Base-by-base conservation (phyloP, 306 rosid genomes). In the Oemleria cerasiformis region DNA sequence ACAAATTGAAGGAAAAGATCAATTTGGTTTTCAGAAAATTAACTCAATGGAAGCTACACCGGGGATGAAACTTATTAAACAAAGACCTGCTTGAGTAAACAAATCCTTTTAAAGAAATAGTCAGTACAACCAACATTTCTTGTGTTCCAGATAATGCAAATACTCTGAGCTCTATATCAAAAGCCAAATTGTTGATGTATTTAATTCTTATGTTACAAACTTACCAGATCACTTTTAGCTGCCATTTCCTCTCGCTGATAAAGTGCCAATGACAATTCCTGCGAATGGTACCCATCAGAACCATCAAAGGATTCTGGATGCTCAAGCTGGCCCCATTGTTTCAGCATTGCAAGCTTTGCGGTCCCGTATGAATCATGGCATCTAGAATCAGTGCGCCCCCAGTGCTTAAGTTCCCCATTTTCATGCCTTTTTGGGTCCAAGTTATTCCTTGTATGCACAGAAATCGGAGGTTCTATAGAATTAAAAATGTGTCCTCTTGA, bases 271-370 rank as follows among this genome's bases (percentile, higher is more conserved):
- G 99, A 84, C 44, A 94, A 81, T 67, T 91, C 99, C 79, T 89
- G 97, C 0, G 99, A 94, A 74, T 91, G 96, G 78, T 91, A 94
- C 67, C 80, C 97, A 40, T 94, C 99, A 34, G 95, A 91, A 78
- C 90, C 88, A 81, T 94, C 99, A 75, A 94, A 91, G 5, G 99
- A 94, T 72, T 88, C 97, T 0, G 96, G 96, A 41, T 87, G 88
- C 58, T 86, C 99, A 88, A 94, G 90, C 87, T 80, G 91, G 66
- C 88, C 85, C 99, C 99, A 91, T 19, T 86, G 92, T 51, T 89
- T 95, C 81, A 87, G 81, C 75, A 83, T 78, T 30, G 84, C 87
- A 30, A 95, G 84, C 89, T 88, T 91, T 40, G 92, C 82, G 58
- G 83, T 81, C 75, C 89, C 97, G 44, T 80, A 82, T 3, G 85